Base-by-base conservation (phyloP, 768 basidiomycete species). In the Termitomyces sp. region DNA sequence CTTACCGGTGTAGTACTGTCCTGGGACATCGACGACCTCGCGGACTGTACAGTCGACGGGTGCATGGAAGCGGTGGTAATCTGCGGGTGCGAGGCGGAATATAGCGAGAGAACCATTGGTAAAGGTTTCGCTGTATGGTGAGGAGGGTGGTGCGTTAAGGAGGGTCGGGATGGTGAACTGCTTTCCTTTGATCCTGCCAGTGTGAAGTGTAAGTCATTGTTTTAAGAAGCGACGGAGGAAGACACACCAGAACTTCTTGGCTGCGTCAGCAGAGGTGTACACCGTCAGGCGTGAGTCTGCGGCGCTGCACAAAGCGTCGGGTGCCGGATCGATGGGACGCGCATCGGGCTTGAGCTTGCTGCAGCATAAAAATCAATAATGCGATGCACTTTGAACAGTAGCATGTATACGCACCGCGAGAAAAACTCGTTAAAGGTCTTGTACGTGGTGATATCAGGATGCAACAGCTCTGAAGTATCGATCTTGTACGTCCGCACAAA, bases 51-150 rank as follows among this genome's bases (percentile, higher is more conserved):
- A 85, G 53, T 86, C 85, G 27, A 87, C 73, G 14, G 88, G 88
- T 34, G 81, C 81, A 61, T 91, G 89, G 79, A 88, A 91, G 14
- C 90, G 83, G 67, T 93, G 91, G 64, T 92, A 92, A 67, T 93
- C 91, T 9, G 85, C 80, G 0, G 90, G 92, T 0, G 92, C 90
- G 18, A 93, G 82, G 52, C 91, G 78, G 70, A 89, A 87, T 57
- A 88, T 83, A 0, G 88, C 88, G 2, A 92, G 66, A 24, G 82
- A 76, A 0, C 77, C 72, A 24, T 76, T 74, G 8, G 73, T 64
- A 53, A 85, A 82, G n/a, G 63, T 57, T 24, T 68, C 59, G 2
- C 79, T 75, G 27, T 71, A 60, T 1, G 81, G 77, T 1, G 83
- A 72, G 46, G 72, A 67, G 0, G 76, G 69, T 20, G 75, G 70